Conservation (phyloP, 495 filamentous ascomycete species). For the Podospora pseudoanserina region DNA sequence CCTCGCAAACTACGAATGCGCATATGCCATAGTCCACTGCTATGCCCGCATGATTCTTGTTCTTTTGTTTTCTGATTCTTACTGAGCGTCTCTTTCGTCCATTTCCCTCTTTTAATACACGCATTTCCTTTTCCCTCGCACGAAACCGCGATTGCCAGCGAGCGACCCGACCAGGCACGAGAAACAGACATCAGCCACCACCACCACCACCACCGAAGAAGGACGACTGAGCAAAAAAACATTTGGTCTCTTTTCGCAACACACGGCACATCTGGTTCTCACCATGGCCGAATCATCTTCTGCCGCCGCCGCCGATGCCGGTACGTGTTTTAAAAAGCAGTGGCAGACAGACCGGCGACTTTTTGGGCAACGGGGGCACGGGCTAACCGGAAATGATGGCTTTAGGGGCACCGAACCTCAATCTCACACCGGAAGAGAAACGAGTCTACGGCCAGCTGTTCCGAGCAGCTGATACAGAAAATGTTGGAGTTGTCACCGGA, state of each 20-base stretch:
- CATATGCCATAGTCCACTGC: not conserved
- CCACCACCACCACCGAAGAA: conserved; percentile 3
- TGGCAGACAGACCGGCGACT: not conserved
- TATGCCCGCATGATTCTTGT: not conserved
- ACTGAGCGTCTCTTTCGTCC: not conserved
- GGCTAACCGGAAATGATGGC: conserved; percentile 8
- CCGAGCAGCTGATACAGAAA: conserved; percentile 80
- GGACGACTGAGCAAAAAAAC: not conserved
- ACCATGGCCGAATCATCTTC: conserved; percentile 33
- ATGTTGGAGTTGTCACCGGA: conserved; percentile 89
- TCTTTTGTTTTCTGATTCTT: not conserved
- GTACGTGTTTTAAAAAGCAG: conserved; percentile 16
- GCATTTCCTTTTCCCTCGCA: not conserved
- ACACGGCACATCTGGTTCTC: conserved; percentile 20
- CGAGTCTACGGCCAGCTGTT: conserved; percentile 90
- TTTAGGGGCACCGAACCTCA: conserved; percentile 65
- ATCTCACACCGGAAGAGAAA: conserved; percentile 89
- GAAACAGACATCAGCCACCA: not conserved
- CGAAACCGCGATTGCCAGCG: not conserved
- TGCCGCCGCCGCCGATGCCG: conserved; percentile 23
- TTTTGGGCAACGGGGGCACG: not conserved
- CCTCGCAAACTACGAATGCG: not conserved
- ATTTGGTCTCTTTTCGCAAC: not conserved
- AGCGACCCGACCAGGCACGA: not conserved
- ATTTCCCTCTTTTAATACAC: not conserved